A percentile compares a stretch with the other conserved stretches of the same genome.
Conservation (phyloP, 257 asterid species). For the Solanum ossicruentum region DNA sequence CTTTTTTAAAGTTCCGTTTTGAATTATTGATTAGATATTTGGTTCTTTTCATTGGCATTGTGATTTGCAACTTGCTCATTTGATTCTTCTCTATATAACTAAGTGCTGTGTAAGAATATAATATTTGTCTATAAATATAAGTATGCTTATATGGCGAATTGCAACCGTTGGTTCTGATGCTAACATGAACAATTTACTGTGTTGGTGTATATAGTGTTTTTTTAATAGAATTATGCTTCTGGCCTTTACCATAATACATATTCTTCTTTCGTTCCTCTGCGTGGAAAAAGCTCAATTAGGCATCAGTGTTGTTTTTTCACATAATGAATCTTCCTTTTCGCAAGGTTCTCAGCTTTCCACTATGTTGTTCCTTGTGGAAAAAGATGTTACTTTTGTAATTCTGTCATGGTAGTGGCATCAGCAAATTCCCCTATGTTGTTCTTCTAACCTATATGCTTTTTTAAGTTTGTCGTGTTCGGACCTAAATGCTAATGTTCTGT, state of each 20-base stretch:
- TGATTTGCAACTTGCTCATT: not conserved
- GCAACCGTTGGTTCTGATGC: constrained; percentile 61
- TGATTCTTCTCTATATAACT: constrained; percentile 2
- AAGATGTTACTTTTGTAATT: constrained; percentile 1
- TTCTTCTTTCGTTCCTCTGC: not conserved
- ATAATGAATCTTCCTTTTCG: constrained; percentile 30
- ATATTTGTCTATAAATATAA: constrained; percentile 10
- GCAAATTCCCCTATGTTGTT: not conserved
- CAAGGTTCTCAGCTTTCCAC: constrained; percentile 15
- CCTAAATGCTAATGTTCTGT: not conserved
- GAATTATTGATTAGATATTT: constrained; percentile 33
- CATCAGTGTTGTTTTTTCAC: constrained; percentile 39
- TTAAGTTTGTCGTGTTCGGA: not conserved
- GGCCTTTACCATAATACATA: not conserved
- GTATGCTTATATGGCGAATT: constrained; percentile 18
- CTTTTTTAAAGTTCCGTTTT: constrained; percentile 15
- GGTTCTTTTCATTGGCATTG: constrained; percentile 13
- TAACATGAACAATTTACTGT: constrained; percentile 9
- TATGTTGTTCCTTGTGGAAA: constrained; percentile 10
- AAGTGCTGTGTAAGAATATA: constrained; percentile 41
- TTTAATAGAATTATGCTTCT: constrained; percentile 18
- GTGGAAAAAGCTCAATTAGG: not conserved
- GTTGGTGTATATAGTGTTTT: not conserved
- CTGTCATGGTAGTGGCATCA: constrained; percentile 3
- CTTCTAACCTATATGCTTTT: not conserved